A percentile compares a stretch with the other conserved stretches of the same genome.
Evolutionary conservation across 1,284 basidiomycete genomes (phyloP).

Genomic region (Ceratobasidium sp.): DNA sequence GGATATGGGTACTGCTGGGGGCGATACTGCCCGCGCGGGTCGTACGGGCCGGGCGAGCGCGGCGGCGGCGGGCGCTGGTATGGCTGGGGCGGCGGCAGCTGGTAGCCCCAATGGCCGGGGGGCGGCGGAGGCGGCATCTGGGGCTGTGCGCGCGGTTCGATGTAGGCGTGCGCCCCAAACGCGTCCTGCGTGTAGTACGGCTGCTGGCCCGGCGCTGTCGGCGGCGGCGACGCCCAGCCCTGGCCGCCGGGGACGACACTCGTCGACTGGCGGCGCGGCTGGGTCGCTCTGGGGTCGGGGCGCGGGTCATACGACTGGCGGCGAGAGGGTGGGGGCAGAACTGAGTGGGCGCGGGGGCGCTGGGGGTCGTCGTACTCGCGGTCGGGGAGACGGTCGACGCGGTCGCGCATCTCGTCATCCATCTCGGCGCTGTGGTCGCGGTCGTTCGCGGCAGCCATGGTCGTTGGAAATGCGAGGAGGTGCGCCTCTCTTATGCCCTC

Average conservation of each 20-base stretch:
- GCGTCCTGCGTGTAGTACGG: slow-evolving; percentile 33
- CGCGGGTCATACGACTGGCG: slow-evolving; percentile 28
- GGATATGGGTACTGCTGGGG: slow-evolving; percentile 2
- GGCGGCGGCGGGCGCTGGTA: slow-evolving; percentile 15
- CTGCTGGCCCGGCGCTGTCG: neutral
- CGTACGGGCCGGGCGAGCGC: slow-evolving; percentile 31
- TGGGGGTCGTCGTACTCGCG: slow-evolving; percentile 20
- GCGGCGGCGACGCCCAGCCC: slow-evolving; percentile 24
- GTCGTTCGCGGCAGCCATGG: slow-evolving; percentile 24
- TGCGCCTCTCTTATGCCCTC: neutral
- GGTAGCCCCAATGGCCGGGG: slow-evolving; percentile 21
- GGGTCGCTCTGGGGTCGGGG: slow-evolving; percentile 14
- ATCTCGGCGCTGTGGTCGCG: slow-evolving; percentile 17
- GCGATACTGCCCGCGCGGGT: slow-evolving; percentile 15
- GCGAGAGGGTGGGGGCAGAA: slow-evolving; percentile 21
- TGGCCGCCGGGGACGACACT: neutral
- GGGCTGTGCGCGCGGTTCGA: slow-evolving; percentile 32
- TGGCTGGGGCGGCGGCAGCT: slow-evolving; percentile 29
- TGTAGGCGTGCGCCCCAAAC: slow-evolving; percentile 35
- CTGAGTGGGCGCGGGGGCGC: slow-evolving; percentile 33
- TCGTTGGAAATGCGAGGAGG: neutral
- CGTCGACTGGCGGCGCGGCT: slow-evolving; percentile 30
- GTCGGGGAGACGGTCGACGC: slow-evolving; percentile 7
- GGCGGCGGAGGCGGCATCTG: slow-evolving; percentile 20
- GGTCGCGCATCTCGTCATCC: slow-evolving; percentile 32